These are phyloP conservation scores for Rhodotorula sp. DNA, from an alignment of 1,284 basidiomycete genomes.

Conservation along the genomic window DNA sequence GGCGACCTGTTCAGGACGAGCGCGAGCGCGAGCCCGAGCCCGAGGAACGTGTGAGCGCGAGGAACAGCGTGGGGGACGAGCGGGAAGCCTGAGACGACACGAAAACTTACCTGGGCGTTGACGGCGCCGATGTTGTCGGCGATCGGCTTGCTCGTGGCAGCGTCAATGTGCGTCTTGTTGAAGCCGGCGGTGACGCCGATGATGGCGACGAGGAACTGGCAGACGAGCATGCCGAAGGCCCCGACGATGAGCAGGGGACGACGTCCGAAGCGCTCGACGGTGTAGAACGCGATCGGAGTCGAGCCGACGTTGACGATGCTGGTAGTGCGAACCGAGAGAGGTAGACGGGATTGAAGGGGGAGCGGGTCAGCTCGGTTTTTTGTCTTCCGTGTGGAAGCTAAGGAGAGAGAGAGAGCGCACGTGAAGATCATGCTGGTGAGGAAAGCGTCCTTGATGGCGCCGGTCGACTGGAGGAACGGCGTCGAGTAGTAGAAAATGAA, in stretches of 20 bases:
- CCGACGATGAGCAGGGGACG: conserved; percentile 61
- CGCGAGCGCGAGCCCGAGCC: too few relatives aligned
- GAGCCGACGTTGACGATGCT: conserved; percentile 45
- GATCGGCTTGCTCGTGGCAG: conserved; percentile 18
- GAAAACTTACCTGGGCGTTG: conserved; percentile 37
- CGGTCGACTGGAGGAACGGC: conserved; percentile 41
- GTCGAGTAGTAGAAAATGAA: conserved; percentile 42
- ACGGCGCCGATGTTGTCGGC: conserved; percentile 42
- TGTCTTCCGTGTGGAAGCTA: too few relatives aligned
- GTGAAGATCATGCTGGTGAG: conserved; percentile 49
- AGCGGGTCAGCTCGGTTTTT: conserved; percentile 14
- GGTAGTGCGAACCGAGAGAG: neutral
- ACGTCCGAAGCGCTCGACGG: conserved; percentile 46
- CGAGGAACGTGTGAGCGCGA: neutral
- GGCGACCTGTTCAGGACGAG: conserved; percentile 35
- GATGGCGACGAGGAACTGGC: conserved; percentile 46
- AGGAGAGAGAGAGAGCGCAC: too few relatives aligned
- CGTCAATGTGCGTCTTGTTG: conserved; percentile 30
- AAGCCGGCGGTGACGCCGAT: conserved; percentile 42
- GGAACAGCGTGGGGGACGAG: too few relatives aligned
- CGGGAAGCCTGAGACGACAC: too few relatives aligned
- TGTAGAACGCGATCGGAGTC: conserved; percentile 47
- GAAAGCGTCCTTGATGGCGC: conserved; percentile 40
- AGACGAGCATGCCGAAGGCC: conserved; percentile 62
- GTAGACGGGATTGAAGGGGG: too few relatives aligned